Evolutionary conservation across 257 asterid species (phyloP).

Genomic region (Hygrophila difformis): DNA sequence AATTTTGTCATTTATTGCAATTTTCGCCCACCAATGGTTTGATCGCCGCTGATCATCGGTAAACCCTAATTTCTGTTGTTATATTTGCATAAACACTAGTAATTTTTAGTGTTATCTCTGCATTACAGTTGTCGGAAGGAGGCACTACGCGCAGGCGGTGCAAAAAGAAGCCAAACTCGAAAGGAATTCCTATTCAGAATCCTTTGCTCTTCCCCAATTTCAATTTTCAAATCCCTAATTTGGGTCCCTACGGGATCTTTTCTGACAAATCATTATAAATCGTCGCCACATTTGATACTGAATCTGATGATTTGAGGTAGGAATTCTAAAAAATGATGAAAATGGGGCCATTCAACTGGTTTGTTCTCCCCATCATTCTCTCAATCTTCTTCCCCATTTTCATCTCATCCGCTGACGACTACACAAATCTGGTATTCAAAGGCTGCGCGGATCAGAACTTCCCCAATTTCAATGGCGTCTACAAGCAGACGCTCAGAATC

Average conservation of each 20-base stretch:
- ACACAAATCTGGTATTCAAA: constrained; percentile 53
- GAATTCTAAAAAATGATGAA: not conserved
- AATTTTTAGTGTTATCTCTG: no score
- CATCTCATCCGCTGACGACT: constrained; percentile 33
- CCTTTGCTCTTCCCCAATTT: no score
- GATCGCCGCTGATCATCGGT: no score
- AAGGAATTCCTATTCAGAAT: no score
- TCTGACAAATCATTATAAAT: constrained; percentile 3
- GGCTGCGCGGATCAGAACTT: constrained; percentile 80
- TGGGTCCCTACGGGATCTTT: not conserved
- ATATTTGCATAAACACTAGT: no score
- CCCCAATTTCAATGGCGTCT: constrained; percentile 35
- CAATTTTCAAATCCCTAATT: constrained; percentile 5
- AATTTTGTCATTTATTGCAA: not conserved
- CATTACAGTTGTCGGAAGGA: no score
- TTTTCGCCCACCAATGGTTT: no score
- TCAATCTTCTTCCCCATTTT: constrained; percentile 6
- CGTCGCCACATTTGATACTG: constrained; percentile 3
- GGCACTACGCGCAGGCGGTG: not conserved
- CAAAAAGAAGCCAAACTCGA: no score
- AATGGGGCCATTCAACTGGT: constrained; percentile 41
- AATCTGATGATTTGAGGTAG: not conserved
- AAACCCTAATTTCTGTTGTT: no score
- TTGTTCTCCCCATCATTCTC: constrained; percentile 15
- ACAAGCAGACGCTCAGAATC: constrained; percentile 30